A percentile compares a stretch with the other conserved stretches of the same genome.
Conservation (phyloP, 768 basidiomycete species). For the Auricularia sp. region DNA sequence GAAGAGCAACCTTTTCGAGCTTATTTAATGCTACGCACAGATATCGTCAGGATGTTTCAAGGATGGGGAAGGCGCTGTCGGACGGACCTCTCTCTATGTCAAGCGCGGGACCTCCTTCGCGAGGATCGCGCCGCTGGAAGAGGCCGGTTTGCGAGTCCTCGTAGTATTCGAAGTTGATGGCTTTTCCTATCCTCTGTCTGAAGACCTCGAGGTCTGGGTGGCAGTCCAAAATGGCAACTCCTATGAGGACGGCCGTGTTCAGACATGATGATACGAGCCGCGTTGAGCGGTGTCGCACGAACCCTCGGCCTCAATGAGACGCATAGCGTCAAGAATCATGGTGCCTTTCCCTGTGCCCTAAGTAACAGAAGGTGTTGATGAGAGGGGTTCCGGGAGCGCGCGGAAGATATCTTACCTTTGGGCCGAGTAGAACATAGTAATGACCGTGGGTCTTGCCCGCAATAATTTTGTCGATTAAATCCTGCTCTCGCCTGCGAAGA, state of each 20-base stretch:
- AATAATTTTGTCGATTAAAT: constrained; percentile 67
- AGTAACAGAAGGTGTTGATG: constrained; percentile 8
- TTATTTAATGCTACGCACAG: constrained; percentile 57
- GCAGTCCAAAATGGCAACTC: constrained; percentile 66
- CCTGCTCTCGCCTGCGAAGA: constrained; percentile 65
- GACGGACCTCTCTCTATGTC: constrained; percentile 69
- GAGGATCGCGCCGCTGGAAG: constrained; percentile 74
- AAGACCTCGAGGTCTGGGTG: constrained; percentile 86
- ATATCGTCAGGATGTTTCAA: constrained; percentile 2
- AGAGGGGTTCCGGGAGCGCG: constrained; percentile 1
- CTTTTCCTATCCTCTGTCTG: constrained; percentile 33
- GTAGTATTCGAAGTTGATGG: constrained; percentile 55
- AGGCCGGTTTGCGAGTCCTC: constrained; percentile 73
- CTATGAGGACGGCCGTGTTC: constrained; percentile 1
- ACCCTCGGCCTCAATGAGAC: constrained; percentile 57
- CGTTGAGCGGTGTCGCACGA: not conserved
- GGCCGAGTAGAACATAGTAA: constrained; percentile 69
- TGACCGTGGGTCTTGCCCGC: constrained; percentile 60
- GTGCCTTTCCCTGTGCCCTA: constrained; percentile 77
- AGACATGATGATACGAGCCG: not conserved
- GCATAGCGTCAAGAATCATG: constrained; percentile 78
- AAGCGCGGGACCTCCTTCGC: constrained; percentile 73
- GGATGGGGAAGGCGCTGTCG: not conserved
- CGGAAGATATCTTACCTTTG: constrained; percentile 43
- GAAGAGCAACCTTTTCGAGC: constrained; percentile 74